Evolutionary conservation across 2,329 filamentous ascomycete genomes (phyloP).

Genomic region (Pseudopithomyces maydicus): DNA sequence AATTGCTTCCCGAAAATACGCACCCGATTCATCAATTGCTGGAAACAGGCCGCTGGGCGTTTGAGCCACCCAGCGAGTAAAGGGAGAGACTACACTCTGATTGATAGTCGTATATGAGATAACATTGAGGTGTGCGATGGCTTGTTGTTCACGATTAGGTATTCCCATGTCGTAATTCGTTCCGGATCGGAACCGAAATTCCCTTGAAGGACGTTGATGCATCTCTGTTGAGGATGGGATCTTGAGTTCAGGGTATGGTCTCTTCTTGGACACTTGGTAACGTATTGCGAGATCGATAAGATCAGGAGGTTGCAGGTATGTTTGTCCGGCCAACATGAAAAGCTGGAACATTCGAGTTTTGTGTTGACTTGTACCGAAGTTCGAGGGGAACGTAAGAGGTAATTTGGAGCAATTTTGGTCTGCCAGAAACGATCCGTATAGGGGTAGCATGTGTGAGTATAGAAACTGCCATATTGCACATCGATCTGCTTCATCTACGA

Average conservation of each 20-base stretch:
- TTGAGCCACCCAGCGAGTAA: background rate
- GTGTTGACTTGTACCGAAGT: slow-evolving; percentile 7
- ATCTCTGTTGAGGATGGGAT: slow-evolving; percentile 15
- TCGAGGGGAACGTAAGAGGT: slow-evolving; percentile 23
- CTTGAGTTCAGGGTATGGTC: slow-evolving; percentile 17
- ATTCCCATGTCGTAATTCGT: background rate
- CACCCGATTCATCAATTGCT: slow-evolving; percentile 10
- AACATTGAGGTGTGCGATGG: slow-evolving; percentile 11
- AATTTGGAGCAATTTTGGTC: slow-evolving; percentile 20
- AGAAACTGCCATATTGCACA: slow-evolving; percentile 27
- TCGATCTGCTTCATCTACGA: slow-evolving; percentile 27
- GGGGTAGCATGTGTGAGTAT: slow-evolving; percentile 30
- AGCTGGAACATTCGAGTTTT: slow-evolving; percentile 17
- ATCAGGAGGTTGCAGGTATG: slow-evolving; percentile 33
- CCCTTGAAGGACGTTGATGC: slow-evolving; percentile 6
- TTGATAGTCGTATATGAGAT: slow-evolving; percentile 16
- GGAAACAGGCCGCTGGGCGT: background rate
- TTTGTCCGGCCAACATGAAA: slow-evolving; percentile 24
- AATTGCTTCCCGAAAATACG: slow-evolving; percentile 10
- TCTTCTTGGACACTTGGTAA: slow-evolving; percentile 8
- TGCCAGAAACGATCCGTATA: slow-evolving; percentile 14
- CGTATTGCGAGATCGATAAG: slow-evolving; percentile 29
- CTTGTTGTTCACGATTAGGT: background rate
- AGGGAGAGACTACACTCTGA: slow-evolving; percentile 3
- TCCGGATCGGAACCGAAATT: slow-evolving; percentile 3